Evolutionary conservation across 2,329 filamentous ascomycete genomes (phyloP).

Genomic region (Magnaporthales sp.): DNA sequence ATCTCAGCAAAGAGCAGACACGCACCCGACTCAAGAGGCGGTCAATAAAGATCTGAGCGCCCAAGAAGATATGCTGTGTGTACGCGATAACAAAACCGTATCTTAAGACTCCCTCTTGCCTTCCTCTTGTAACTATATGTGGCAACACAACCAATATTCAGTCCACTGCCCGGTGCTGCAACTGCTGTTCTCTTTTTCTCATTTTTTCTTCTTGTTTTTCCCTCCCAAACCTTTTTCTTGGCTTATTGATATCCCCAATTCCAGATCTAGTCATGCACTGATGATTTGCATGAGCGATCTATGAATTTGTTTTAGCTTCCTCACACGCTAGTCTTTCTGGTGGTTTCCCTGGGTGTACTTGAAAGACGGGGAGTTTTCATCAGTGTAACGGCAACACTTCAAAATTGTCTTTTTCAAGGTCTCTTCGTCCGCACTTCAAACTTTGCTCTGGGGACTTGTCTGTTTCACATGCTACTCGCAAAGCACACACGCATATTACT

Average conservation of each 20-base stretch:
- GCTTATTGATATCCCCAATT: slow-evolving; percentile 24
- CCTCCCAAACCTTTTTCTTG: not conserved
- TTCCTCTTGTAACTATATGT: slow-evolving; percentile 5
- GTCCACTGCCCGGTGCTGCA: not conserved
- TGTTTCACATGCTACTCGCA: not conserved
- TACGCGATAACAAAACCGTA: not conserved
- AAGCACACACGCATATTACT: not conserved
- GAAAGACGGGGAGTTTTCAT: not conserved
- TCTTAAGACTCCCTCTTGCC: not conserved
- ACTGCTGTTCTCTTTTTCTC: slow-evolving; percentile 9
- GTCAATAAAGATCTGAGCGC: not conserved
- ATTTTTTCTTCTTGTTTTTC: slow-evolving; percentile 24
- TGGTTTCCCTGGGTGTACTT: not conserved
- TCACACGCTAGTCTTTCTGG: not conserved
- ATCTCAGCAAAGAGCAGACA: slow-evolving; percentile 17
- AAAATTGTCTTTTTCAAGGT: not conserved
- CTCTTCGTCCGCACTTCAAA: not conserved
- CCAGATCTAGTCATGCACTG: slow-evolving; percentile 5
- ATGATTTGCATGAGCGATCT: slow-evolving; percentile 11
- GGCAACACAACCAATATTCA: not conserved
- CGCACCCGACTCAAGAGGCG: not conserved
- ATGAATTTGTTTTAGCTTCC: slow-evolving; percentile 14
- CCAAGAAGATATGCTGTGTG: not conserved
- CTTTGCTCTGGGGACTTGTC: not conserved
- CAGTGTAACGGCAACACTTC: not conserved